These are phyloP conservation scores for Pisolithus albus DNA, from an alignment of 768 basidiomycete genomes.

Conservation along the genomic window DNA sequence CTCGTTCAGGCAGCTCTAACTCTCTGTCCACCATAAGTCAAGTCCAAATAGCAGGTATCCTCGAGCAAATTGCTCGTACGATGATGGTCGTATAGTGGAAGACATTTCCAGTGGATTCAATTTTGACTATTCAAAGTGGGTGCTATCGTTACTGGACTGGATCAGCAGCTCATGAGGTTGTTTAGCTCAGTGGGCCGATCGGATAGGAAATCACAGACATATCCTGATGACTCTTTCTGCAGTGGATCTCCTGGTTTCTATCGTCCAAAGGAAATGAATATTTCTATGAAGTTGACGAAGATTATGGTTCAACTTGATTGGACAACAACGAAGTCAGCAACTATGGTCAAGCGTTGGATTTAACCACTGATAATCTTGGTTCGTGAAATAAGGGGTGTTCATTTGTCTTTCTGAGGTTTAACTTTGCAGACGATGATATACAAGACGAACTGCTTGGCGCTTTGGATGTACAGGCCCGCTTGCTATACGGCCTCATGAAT, in stretches of 20 bases:
- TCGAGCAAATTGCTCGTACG: constrained; percentile 16
- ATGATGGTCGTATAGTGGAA: constrained; percentile 57
- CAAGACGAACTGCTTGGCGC: constrained; percentile 90
- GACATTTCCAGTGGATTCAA: constrained; percentile 86
- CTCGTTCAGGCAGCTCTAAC: constrained; percentile 1
- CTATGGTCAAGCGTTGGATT: constrained; percentile 87
- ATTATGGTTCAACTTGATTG: constrained; percentile 98
- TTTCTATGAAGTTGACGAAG: constrained; percentile 98
- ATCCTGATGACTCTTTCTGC: constrained; percentile 11
- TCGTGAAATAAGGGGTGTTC: constrained; percentile 20
- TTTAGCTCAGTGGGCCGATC: constrained; percentile 23
- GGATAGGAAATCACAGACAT: constrained; percentile 2
- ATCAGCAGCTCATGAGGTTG: constrained; percentile 12
- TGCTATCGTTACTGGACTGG: constrained; percentile 3
- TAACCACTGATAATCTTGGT: constrained; percentile 96
- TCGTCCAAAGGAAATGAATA: constrained; percentile 99
- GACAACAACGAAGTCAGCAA: constrained; percentile 94
- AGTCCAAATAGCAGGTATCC: constrained; percentile 12
- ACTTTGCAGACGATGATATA: constrained; percentile 74
- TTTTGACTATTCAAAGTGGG: constrained; percentile 92
- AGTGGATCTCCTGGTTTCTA: constrained; percentile 99
- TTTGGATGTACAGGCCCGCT: constrained; percentile 86
- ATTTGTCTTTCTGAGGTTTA: not conserved
- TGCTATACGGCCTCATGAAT: constrained; percentile 94
- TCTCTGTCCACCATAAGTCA: constrained; percentile 16